A percentile compares a stretch with the other conserved stretches of the same genome.
These are phyloP conservation scores for Crithidia thermophila DNA, from an alignment of 208 protist species.

Conservation along the genomic window DNA sequence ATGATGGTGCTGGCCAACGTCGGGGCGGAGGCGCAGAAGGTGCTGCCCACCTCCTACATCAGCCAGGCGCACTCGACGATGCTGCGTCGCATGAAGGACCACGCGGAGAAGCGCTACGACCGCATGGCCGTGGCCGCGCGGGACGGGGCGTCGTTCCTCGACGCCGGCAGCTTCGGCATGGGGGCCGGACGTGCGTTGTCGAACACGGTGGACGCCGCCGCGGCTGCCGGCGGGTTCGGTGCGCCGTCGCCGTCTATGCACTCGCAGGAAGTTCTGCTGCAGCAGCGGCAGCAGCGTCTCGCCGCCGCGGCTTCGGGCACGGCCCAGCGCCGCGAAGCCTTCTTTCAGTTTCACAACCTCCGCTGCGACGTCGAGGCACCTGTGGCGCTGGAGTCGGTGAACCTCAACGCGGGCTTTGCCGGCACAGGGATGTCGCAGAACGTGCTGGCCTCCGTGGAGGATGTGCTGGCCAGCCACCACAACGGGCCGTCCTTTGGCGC, in stretches of 20 bases:
- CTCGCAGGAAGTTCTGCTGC: not conserved
- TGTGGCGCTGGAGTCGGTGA: slow-evolving; percentile 32
- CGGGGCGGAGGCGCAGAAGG: slow-evolving; percentile 51
- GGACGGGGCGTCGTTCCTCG: slow-evolving; percentile 28
- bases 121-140: slow-evolving; percentile 20
- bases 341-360: slow-evolving; percentile 36
- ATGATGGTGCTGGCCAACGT: slow-evolving; percentile 66
- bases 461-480: slow-evolving; percentile 4
- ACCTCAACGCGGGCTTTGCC: slow-evolving; percentile 21
- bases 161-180: slow-evolving; percentile 29
- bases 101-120: slow-evolving; percentile 51
- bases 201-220: too few species aligned
- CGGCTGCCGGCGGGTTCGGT: not conserved
- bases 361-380: slow-evolving; percentile 27
- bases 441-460: slow-evolving; percentile 14
- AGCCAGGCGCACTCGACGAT: slow-evolving; percentile 52
- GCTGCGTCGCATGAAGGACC: slow-evolving; percentile 36
- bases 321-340: slow-evolving; percentile 27
- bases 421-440: slow-evolving; percentile 7
- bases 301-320: slow-evolving; percentile 6
- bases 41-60: slow-evolving; percentile 48
- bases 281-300: slow-evolving; percentile 28
- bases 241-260: not conserved
- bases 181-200: too few species aligned
- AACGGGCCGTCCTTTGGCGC: not conserved